Evolutionary conservation across 2,329 filamentous ascomycete species (phyloP).

Genomic region (Fusarium siculi): DNA sequence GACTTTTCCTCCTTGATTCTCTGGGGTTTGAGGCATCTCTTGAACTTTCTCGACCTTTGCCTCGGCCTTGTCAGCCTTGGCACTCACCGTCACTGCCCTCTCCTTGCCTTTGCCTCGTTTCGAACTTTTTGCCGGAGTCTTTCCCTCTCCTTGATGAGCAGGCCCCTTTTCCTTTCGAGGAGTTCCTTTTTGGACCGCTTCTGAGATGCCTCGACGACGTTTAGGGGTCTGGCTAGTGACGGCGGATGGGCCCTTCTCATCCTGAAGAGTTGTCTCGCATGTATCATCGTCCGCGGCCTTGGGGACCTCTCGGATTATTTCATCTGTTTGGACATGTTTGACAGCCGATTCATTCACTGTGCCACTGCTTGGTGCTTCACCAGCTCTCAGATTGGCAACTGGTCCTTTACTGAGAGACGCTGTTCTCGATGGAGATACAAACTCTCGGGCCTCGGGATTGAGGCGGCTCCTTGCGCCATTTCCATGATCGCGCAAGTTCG

Average conservation of each 20-base stretch:
- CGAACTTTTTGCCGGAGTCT: slow-evolving; percentile 18
- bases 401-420: neutral
- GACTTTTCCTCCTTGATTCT: slow-evolving; percentile 3
- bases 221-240: neutral
- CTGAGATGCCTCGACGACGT: slow-evolving; percentile 3
- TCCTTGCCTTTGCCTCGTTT: slow-evolving; percentile 33
- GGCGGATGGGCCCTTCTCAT: neutral
- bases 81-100: slow-evolving; percentile 3
- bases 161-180: neutral
- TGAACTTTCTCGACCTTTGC: slow-evolving; percentile 3
- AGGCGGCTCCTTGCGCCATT: slow-evolving; percentile 17
- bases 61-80: slow-evolving; percentile 10
- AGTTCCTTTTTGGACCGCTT: neutral
- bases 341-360: neutral
- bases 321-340: neutral
- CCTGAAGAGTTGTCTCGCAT: neutral
- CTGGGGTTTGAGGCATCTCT: slow-evolving; percentile 23
- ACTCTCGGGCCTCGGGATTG: slow-evolving; percentile 38
- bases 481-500: neutral
- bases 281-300: neutral
- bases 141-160: slow-evolving; percentile 5
- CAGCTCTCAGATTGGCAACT: neutral
- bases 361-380: neutral
- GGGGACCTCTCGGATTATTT: neutral
- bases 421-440: slow-evolving; percentile 36